Evolutionary conservation across 495 filamentous ascomycete species (phyloP).

Genomic region (Ramalina intermedia): DNA sequence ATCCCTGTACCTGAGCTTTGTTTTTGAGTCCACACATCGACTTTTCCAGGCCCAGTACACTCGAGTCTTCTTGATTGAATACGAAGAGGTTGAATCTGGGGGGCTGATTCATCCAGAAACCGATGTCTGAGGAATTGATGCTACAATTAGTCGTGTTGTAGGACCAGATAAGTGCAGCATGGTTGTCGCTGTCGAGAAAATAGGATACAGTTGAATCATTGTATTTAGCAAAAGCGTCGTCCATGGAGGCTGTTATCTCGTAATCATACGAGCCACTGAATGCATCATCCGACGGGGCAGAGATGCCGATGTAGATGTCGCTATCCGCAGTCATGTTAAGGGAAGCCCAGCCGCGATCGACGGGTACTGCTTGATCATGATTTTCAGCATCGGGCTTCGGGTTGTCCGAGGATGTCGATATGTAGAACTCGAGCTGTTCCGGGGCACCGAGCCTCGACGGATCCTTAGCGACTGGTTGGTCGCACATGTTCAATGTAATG

Average conservation of each 20-base stretch:
- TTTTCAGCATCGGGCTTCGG: conserved; percentile 48
- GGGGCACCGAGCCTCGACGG: conserved; percentile 18
- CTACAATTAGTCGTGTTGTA: conserved; percentile 55
- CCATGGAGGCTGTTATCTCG: conserved; percentile 69
- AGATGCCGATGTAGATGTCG: conserved; percentile 62
- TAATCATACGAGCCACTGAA: conserved; percentile 56
- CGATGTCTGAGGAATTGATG: conserved; percentile 20
- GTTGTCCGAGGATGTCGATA: conserved; percentile 53
- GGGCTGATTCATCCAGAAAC: conserved; percentile 41
- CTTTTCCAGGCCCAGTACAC: conserved; percentile 49
- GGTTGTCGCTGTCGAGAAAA: conserved; percentile 67
- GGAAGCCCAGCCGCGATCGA: conserved; percentile 48
- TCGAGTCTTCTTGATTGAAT: conserved; percentile 43
- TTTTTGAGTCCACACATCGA: conserved; percentile 61
- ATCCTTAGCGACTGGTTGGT: conserved; percentile 9
- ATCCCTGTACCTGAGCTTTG: conserved; percentile 45
- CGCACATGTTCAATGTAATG: conserved; percentile 13
- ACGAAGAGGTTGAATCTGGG: conserved; percentile 70
- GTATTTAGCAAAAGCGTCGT: conserved; percentile 53
- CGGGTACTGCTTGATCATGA: conserved; percentile 23
- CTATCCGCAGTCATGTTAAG: conserved; percentile 35
- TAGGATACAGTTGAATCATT: conserved; percentile 38
- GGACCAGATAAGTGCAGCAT: conserved; percentile 64
- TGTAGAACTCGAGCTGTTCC: conserved; percentile 63
- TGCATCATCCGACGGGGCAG: conserved; percentile 44